Base-by-base conservation (phyloP, 306 rosid genomes). In the Sphenostylis stenocarpa region DNA sequence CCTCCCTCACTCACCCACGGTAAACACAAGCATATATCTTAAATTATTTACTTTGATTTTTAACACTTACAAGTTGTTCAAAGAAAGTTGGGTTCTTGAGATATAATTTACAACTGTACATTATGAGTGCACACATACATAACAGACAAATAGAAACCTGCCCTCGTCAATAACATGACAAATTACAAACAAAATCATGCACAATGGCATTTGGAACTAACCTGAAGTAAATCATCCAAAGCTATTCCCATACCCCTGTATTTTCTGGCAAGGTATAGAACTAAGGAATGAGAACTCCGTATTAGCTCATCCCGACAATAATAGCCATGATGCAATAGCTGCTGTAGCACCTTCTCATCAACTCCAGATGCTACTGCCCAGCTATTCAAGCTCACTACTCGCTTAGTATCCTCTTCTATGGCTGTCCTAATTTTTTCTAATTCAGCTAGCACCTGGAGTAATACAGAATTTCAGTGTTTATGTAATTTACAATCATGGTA, bases 351-450 rank as follows among this genome's bases (percentile, higher is more conserved):
- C 80, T 88, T 89, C 77, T 83, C 85, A 67, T 88, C 87, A 66
- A 92, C 66, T 45, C 97, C 86, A 29, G 87, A 86, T 55, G 96
- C 96, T 78, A 86, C 85, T 3, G 98, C 97, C 97, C 98, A 92
- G 83, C 82, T 80, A 56, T 89, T 86, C 85, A 92, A 76, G 82
- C 87, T 92, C 21, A 81, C 91, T 39, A 66, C 85, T 72, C 39
- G 81, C 33, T 91, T 87, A 3, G 89, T 83, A 75, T 89, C 95
- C 81, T 82, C 88, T 81, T 92, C 96, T 81, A 92, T 61, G 23
- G 88, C 77, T 68, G 65, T 76, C 83, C 85, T 87, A 64, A 90
- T 81, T 85, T 86, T 90, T 77, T 90, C 96, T 86, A 95, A 85
- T 28, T 86, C 85, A 21, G 90, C 91, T 56, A 95, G 76, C 68